Conservation (phyloP, 2,329 filamentous ascomycete genomes). For the Talaromyces rugulosus region DNA sequence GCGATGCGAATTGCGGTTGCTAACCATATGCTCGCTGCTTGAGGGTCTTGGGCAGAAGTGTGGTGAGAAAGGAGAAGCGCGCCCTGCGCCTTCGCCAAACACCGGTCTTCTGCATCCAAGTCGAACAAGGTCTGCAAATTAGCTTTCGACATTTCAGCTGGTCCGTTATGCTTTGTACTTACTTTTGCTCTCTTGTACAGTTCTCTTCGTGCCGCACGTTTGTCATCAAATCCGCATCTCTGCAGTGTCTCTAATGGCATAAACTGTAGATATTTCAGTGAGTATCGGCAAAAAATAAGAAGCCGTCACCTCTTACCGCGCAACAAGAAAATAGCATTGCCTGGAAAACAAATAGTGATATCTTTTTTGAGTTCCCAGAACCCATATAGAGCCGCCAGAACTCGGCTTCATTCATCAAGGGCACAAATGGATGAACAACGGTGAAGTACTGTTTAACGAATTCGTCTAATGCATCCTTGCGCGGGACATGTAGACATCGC, state of each 20-base stretch:
- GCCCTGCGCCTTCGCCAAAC: conserved; percentile 27
- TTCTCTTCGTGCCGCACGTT: conserved; percentile 41
- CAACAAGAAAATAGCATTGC: conserved; percentile 27
- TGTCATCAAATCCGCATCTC: conserved; percentile 37
- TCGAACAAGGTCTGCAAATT: conserved; percentile 26
- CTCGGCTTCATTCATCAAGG: conserved; percentile 37
- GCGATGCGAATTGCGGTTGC: conserved; percentile 49
- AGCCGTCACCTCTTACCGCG: conserved; percentile 25
- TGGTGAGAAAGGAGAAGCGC: conserved; percentile 33
- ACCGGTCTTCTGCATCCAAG: conserved; percentile 22
- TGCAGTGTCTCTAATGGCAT: conserved; percentile 45
- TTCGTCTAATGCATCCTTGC: conserved; percentile 39
- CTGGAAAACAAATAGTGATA: conserved; percentile 30
- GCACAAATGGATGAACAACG: conserved; percentile 26
- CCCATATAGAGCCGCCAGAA: conserved; percentile 35
- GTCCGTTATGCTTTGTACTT: conserved; percentile 1
- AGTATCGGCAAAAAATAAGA: not conserved
- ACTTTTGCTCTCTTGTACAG: conserved; percentile 45
- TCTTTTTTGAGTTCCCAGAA: conserved; percentile 6
- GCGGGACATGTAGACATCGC: conserved; percentile 45
- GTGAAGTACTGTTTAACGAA: conserved; percentile 41
- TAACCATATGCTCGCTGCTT: conserved; percentile 41
- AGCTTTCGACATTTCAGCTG: not conserved
- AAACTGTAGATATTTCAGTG: conserved; percentile 29
- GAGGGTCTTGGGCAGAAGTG: conserved; percentile 31